Evolutionary conservation across 1,139 yeast species (phyloP), one percentile per base, ranked within the genome.

Genomic region (Scheffersomyces segobiensis): DNA sequence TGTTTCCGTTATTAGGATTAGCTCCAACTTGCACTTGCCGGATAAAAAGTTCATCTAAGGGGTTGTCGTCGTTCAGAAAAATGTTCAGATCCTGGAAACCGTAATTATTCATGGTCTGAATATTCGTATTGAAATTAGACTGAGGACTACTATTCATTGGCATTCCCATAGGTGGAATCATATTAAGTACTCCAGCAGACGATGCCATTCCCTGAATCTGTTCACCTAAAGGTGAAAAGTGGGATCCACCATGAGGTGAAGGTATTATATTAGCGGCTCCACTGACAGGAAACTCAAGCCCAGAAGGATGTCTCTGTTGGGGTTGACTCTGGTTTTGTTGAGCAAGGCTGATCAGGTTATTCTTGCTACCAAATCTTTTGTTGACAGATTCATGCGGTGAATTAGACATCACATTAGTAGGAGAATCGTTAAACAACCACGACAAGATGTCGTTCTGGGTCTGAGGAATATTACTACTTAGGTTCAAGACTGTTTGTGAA

Each of bases 401-500:
- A 32, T 21, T 22, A n/a, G 53, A 14, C 24, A 47, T 49, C 42
- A 49, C 19, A 32, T 22, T 46, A 8, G 46, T 53, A 5, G 71
- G 69, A 2, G 71, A 63, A 46, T 75, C 79, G 3, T 72, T 73
- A 60, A 76, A 76, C 10, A 79, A 65, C 83, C 83, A 79, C 19
- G 79, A 73, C 14, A 79, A 63, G 39, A 79, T 77, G 61, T 79
- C 82, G 52, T 68, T 75, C 56, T 77, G 81, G 46, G 58, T 62
- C 60, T 55, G 68, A 12, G 65, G 67, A 7, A 57, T 50, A 19
- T 24, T 50, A 50, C 24, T 49, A 19, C 54, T 42, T 12, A 52
- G 53, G 14, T 51, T 48, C 49, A 26, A 14, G 12, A 19, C 50
- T 48, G 50, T 24, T 24, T 48, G 50, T 17, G 26, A 20, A 24